Evolutionary conservation across 1,284 basidiomycete species (phyloP).

Genomic region (Ustilago esculenta): DNA sequence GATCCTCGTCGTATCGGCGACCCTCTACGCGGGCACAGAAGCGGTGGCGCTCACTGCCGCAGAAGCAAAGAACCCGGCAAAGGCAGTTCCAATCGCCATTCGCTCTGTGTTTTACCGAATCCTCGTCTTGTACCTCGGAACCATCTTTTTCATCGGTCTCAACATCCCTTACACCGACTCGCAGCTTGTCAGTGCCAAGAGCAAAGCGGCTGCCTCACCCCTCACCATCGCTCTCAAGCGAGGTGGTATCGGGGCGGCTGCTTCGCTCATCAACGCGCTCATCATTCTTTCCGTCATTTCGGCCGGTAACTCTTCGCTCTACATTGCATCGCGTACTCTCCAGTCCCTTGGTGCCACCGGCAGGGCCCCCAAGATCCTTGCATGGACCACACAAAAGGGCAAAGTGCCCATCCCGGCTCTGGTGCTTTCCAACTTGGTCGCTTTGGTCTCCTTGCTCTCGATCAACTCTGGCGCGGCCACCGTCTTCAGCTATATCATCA

Average conservation of each 20-base stretch:
- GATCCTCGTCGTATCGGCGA: slow-evolving; percentile 78
- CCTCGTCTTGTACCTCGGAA: slow-evolving; percentile 73
- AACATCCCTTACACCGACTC: slow-evolving; percentile 42
- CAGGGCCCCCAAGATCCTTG: slow-evolving; percentile 46
- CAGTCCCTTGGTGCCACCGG: slow-evolving; percentile 44
- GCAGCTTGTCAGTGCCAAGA: slow-evolving; percentile 31
- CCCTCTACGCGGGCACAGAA: slow-evolving; percentile 75
- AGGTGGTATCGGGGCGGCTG: slow-evolving; percentile 43
- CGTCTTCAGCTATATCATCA: slow-evolving; percentile 50
- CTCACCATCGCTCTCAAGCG: slow-evolving; percentile 51
- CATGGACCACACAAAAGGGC: slow-evolving; percentile 27
- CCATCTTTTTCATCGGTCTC: slow-evolving; percentile 53
- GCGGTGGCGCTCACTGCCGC: slow-evolving; percentile 62
- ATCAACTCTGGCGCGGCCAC: slow-evolving; percentile 31
- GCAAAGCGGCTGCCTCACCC: slow-evolving; percentile 41
- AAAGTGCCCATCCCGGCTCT: slow-evolving; percentile 50
- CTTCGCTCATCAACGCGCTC: slow-evolving; percentile 50
- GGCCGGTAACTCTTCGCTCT: slow-evolving; percentile 51
- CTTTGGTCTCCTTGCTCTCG: slow-evolving; percentile 43
- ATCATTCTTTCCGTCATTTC: slow-evolving; percentile 52
- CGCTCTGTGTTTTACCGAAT: slow-evolving; percentile 79
- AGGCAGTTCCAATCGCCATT: slow-evolving; percentile 43
- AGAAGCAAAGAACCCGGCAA: slow-evolving; percentile 48
- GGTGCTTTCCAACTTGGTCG: slow-evolving; percentile 38
- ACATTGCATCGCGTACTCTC: slow-evolving; percentile 53